Base-by-base conservation (phyloP, 257 asterid genomes). In the Capsicum baccatum region DNA sequence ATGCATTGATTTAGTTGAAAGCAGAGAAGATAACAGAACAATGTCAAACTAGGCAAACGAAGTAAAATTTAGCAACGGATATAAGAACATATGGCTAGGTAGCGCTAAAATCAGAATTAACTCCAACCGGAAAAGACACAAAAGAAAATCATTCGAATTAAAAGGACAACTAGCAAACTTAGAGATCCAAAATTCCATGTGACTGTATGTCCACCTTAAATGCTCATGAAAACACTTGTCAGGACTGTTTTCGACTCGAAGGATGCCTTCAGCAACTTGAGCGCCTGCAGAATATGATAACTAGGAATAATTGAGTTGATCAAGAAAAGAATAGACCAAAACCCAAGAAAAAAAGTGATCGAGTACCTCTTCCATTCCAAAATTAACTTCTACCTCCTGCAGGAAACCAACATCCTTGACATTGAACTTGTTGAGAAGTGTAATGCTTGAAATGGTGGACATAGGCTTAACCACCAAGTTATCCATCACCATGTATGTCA, bases 401-500 rank as follows among this genome's bases (percentile, higher is more conserved):
- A 70, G 9, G 0, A 42, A 8, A 70, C 79, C 35, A 17, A 16
- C 56, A 70, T 42, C 79, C 15, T 70, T 70, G 0, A 70, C 56
- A 42, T 70, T 70, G 11, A 70, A 70, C 79, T 70, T 70, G 79
- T 17, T 70, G 35, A 70, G 55, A 70, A 70, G 79, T 2, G 79
- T 5, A 70, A 70, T 70, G 50, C 79, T 42, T 0, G 79, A 70
- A n/a, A 70, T 70, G 0, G 56, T 69, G 33, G 79, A 69, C 79
- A 69, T 69, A 5, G 56, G 79, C 79, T 70, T 70, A 70, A 70
- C 0, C 2, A 69, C 79, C 79, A 69, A 69, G 33, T 69, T 35
- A 42, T 69, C 79, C 79, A 42, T 69, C 35, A 42, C 79, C 79
- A 70, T 42, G 56, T 70, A 70, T 17, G 79, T 70, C 56, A 70